Evolutionary conservation across 352 stramenopile genomes (phyloP).

Genomic region (Phytophthora europaea): DNA sequence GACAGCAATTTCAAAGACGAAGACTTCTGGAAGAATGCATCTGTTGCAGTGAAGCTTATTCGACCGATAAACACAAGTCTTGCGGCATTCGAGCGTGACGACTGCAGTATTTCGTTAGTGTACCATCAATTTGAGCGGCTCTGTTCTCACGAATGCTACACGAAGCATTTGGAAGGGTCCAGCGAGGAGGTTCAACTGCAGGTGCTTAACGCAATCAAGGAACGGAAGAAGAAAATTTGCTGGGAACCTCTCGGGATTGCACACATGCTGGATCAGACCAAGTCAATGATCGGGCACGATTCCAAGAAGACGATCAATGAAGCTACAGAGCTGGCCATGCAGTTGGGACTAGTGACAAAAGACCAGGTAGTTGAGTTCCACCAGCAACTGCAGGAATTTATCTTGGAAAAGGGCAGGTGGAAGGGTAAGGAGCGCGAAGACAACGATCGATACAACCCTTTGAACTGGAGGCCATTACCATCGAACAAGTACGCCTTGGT

Average conservation of each 20-base stretch:
- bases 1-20: neutral
- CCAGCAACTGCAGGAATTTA: slow-evolving; percentile 3
- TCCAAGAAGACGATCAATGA: neutral
- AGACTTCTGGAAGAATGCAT: slow-evolving; percentile 1
- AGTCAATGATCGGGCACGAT: neutral
- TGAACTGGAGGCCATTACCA: slow-evolving; percentile 14
- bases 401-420: slow-evolving; percentile 4
- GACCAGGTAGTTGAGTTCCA: slow-evolving; percentile 1
- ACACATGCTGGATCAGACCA: slow-evolving; percentile 15
- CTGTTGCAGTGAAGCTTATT: neutral
- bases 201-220: too few species aligned
- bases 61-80: slow-evolving; percentile 8
- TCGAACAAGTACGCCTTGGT: neutral
- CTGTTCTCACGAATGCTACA: neutral
- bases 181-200: too few species aligned
- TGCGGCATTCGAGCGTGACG: slow-evolving; percentile 24
- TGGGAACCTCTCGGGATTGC: neutral
- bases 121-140: slow-evolving; percentile 24
- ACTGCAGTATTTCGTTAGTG: slow-evolving; percentile 24
- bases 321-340: neutral
- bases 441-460: neutral
- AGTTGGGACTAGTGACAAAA: neutral
- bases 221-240: too few species aligned
- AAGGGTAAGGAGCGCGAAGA: neutral
- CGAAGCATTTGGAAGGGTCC: too few species aligned